Percentiles rank a stretch among this genome's conserved stretches.
These are phyloP conservation scores for Erodium moschatum DNA, from an alignment of 441 rosid genomes.

Conservation along the genomic window DNA sequence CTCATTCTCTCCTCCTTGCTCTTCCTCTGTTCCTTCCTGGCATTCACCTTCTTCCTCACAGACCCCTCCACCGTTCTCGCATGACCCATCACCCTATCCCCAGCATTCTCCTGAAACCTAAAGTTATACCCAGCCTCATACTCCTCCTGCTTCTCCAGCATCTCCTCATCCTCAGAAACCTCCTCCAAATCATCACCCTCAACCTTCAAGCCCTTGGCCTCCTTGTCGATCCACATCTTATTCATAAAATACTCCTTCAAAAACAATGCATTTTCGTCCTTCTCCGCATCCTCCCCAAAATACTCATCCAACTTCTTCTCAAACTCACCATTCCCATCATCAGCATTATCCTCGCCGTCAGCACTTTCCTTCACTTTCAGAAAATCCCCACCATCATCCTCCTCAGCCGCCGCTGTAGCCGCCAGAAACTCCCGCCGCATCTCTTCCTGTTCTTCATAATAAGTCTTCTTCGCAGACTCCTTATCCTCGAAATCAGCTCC, in stretches of 20 bases:
- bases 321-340: constrained; percentile 31
- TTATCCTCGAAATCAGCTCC: background rate
- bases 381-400: constrained; percentile 29
- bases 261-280: constrained; percentile 46
- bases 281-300: constrained; percentile 42
- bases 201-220: background rate
- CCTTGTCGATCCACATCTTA: constrained; percentile 55
- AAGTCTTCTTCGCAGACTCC: background rate
- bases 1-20: constrained; percentile 60
- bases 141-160: constrained; percentile 45
- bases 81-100: constrained; percentile 61
- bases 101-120: constrained; percentile 61
- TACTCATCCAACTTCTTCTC: constrained; percentile 50
- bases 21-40: constrained; percentile 64
- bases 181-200: background rate
- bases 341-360: constrained; percentile 27
- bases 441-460: constrained; percentile 6
- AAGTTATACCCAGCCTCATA: constrained; percentile 39
- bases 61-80: constrained; percentile 67
- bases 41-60: constrained; percentile 65
- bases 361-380: constrained; percentile 33
- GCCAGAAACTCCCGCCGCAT: background rate
- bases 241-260: constrained; percentile 61
- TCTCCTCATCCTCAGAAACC: constrained; percentile 42
- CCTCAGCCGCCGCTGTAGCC: constrained; percentile 14